Base-by-base conservation (phyloP, 768 basidiomycete species). In the Atractiella rhizophila region DNA sequence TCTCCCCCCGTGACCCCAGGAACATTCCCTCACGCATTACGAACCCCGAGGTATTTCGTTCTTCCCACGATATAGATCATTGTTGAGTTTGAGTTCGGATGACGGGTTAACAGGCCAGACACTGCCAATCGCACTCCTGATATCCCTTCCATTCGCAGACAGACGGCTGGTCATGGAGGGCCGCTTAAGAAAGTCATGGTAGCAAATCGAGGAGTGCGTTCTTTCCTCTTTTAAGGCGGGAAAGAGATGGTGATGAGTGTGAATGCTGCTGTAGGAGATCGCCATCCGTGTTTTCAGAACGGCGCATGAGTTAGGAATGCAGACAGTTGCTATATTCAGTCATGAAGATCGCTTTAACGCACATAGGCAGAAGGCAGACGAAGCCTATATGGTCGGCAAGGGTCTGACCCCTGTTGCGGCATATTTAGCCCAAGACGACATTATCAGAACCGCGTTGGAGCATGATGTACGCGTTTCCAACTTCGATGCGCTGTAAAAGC, bases 361-460 rank as follows among this genome's bases (percentile, higher is more conserved):
- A 28, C 91, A 98, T 66, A 73, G 91, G 52, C 86, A 96, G 59
- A 98, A 98, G 73, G 81, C 85, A 47, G 91, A 98, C 60, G 91
- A 98, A 62, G 85, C 86, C 1, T 98, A 98, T 61, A 78, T 83
- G 62, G 91, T 96, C 48, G 91, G 91, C 41, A 83, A 79, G 54
- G 91, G 91, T 8, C 61, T 94, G 37, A 85, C 86, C 12, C 91
- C 91, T 25, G 91, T 98, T 29, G 91, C 67, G 15, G 91, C 91
- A 9, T 98, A 98, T 60, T 76, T 98, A 48, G 76, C 86, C 2
- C 86, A 94, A 59, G 83, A 96, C 52, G 85, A 91, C 54, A 96
- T 98, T 60, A 85, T 98, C 62, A 65, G 73, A 18, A 51, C 49
- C 28, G 50, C 50, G 8, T 68, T 96, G 32, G 86, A 96, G 60